A percentile compares a stretch with the other conserved stretches of the same genome.
Conservation (phyloP, 2,329 filamentous ascomycete species). For the Calcarisporium arbuscula region DNA sequence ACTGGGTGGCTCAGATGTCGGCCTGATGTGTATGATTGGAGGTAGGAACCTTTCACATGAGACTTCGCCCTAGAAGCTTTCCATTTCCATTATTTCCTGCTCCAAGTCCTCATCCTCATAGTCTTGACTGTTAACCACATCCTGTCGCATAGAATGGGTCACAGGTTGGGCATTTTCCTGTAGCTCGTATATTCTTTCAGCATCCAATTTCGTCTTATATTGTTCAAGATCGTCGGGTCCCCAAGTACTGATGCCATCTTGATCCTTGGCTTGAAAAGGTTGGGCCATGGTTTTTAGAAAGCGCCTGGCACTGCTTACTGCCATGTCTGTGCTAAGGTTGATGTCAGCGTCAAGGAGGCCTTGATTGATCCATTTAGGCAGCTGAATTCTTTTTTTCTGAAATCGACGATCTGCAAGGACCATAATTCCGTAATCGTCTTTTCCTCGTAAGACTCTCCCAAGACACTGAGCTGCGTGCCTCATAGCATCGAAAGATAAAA, state of each 20-base stretch:
- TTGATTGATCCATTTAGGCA: constrained; percentile 96
- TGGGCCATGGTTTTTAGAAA: constrained; percentile 91
- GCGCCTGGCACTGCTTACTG: constrained; percentile 78
- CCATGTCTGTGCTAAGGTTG: constrained; percentile 93
- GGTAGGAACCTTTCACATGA: too few species aligned
- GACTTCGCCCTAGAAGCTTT: constrained; percentile 28
- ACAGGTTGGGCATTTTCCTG: constrained; percentile 9
- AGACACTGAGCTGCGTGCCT: constrained; percentile 96
- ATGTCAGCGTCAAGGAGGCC: constrained; percentile 78
- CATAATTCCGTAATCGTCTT: constrained; percentile 99
- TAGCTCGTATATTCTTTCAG: constrained; percentile 50
- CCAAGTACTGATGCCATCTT: constrained; percentile 93
- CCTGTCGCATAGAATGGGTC: too few species aligned
- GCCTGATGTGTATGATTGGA: too few species aligned
- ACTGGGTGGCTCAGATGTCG: neutral
- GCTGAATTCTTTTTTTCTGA: constrained; percentile 80
- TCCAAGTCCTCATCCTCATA: constrained; percentile 48
- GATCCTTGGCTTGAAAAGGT: constrained; percentile 74
- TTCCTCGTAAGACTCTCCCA: constrained; percentile 87
- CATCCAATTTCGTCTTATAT: constrained; percentile 70
- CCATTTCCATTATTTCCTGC: constrained; percentile 49
- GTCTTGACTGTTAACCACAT: constrained; percentile 37
- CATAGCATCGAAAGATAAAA: constrained; percentile 98
- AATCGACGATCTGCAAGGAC: constrained; percentile 92
- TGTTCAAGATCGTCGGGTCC: constrained; percentile 68